Conservation (phyloP, 495 filamentous ascomycete species). For the Penicillium roqueforti region DNA sequence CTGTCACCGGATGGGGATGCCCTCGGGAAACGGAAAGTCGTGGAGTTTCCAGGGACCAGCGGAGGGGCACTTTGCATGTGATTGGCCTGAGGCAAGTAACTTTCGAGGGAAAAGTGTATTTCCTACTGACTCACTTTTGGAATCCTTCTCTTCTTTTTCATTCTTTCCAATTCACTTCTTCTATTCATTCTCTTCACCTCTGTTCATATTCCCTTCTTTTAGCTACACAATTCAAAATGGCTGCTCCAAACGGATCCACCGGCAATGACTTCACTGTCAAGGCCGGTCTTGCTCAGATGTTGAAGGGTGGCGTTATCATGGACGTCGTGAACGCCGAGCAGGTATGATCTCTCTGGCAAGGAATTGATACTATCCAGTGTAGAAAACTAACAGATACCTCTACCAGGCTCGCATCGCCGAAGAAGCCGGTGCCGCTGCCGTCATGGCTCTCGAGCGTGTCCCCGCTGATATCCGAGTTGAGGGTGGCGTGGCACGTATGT, state of each 20-base stretch:
- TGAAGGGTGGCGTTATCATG: constrained; percentile 99
- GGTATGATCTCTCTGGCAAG: constrained; percentile 37
- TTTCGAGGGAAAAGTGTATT: constrained; percentile 15
- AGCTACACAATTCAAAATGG: constrained; percentile 29
- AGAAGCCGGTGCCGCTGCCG: constrained; percentile 90
- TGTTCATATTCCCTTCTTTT: constrained; percentile 10
- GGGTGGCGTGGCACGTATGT: constrained; percentile 96
- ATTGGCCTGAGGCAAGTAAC: constrained; percentile 15
- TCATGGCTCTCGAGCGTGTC: constrained; percentile 98
- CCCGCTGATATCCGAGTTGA: constrained; percentile 92
- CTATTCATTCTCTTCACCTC: too few relatives aligned
- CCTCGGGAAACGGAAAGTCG: constrained; percentile 10
- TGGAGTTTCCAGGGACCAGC: neutral
- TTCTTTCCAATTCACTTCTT: constrained; percentile 1
- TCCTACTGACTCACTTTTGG: constrained; percentile 20
- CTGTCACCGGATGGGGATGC: constrained; percentile 3
- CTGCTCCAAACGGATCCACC: constrained; percentile 30
- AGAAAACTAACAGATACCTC: neutral
- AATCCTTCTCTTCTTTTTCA: neutral
- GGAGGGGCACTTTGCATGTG: constrained; percentile 12
- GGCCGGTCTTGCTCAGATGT: constrained; percentile 90
- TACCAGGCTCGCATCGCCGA: constrained; percentile 85
- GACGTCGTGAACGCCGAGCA: constrained; percentile 94
- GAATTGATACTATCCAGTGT: neutral
- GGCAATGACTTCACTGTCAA: constrained; percentile 70